Evolutionary conservation across 1,284 basidiomycete species (phyloP), one percentile per base, ranked within the genome.

Genomic region (Boletellus dicymbophilus): DNA sequence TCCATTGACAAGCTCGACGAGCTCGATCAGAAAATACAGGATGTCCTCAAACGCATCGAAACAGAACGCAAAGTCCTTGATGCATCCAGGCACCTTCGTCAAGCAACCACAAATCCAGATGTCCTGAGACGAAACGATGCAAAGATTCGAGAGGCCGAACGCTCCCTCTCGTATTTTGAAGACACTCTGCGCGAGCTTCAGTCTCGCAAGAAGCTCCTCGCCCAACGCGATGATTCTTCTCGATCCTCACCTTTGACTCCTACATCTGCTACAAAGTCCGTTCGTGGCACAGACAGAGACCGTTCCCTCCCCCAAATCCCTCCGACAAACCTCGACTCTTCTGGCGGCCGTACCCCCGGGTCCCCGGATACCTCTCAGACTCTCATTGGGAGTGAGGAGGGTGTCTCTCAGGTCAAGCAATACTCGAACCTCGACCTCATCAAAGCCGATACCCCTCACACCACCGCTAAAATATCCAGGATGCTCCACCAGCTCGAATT

Each of bases 401-500:
- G 70, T n/a, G 52, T 59, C 52, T 69, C 76, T 48, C 81, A 80
- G 65, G 72, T 74, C 57, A 90, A 86, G 68, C 78, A 79, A 43
- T 85, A 85, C 66, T 82, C 82, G 56, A 90, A 90, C 63, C 77
- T 93, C 52, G 97, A 99, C 77, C 78, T 99, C 57, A 92, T 98
- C 72, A 96, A 96, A 72, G 95, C 95, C 59, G 97, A 99, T 73
- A 96, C 95, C 33, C 96, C 96, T 20, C 85, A 96, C 66, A 96
- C 94, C 21, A 90, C 94, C 6, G 91, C 93, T 56, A 99, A 98
- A 78, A 98, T 99, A 69, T 92, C 94, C 40, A 86, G 88, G 60
- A 98, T 98, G 96, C 84, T 99, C 50, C 95, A 98, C 72, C 95
- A 98, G 72, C 87, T 99, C 58, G 95, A 99, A 71, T 98, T 98